These are phyloP conservation scores for Haberlea rhodopensis DNA, from an alignment of 257 asterid species.

Conservation along the genomic window DNA sequence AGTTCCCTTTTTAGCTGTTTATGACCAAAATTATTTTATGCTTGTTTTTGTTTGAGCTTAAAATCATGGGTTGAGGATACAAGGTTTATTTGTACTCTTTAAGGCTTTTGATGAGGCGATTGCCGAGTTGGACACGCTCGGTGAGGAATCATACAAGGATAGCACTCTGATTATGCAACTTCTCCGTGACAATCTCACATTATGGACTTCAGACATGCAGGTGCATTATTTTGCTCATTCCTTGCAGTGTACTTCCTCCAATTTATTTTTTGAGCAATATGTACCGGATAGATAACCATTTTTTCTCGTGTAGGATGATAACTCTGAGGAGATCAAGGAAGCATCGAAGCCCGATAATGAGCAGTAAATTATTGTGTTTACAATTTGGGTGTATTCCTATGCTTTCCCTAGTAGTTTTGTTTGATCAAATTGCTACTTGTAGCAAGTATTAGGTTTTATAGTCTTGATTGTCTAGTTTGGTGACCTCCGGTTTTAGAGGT, in stretches of 20 bases:
- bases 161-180: constrained; percentile 59
- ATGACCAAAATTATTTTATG: background rate
- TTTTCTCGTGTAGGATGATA: too few relatives aligned
- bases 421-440: constrained; percentile 22
- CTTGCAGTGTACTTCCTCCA: background rate
- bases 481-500: constrained; percentile 34
- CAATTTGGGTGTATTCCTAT: constrained; percentile 32
- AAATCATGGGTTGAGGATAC: background rate
- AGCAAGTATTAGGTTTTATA: constrained; percentile 27
- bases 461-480: constrained; percentile 30
- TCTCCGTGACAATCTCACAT: constrained; percentile 58
- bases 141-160: too few relatives aligned
- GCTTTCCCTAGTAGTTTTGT: constrained; percentile 29
- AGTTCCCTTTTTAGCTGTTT: too few relatives aligned
- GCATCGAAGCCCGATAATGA: constrained; percentile 51
- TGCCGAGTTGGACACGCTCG: constrained; percentile 61
- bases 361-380: constrained; percentile 27
- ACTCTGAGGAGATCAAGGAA: too few relatives aligned
- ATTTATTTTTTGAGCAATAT: background rate
- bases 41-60: background rate
- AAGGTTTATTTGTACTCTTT: constrained; percentile 10
- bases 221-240: constrained; percentile 19
- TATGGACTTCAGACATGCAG: constrained; percentile 66
- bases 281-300: constrained; percentile 28
- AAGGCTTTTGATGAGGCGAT: constrained; percentile 63